Evolutionary conservation across 202 grass and related monocot genomes (phyloP).

Genomic region (Alloteropsis angusta): DNA sequence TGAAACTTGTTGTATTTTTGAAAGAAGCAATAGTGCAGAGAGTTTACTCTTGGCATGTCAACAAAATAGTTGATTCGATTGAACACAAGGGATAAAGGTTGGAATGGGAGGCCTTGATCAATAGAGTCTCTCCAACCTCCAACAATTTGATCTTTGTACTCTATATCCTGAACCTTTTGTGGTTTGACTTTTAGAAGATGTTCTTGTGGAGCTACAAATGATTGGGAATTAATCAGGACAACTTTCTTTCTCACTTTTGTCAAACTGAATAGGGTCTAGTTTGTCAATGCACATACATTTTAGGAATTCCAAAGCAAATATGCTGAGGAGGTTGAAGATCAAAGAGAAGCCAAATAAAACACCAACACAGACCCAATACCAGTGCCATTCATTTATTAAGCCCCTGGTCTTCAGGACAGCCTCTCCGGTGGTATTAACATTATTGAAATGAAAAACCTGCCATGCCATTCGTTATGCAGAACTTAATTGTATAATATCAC

Average conservation of each 20-base stretch:
- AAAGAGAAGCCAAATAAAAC: slow-evolving; percentile 62
- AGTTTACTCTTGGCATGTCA: slow-evolving; percentile 63
- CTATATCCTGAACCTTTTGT: slow-evolving; percentile 9
- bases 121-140: slow-evolving; percentile 12
- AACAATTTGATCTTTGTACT: background rate
- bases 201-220: slow-evolving; percentile 46
- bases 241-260: background rate
- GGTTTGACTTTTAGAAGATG: slow-evolving; percentile 27
- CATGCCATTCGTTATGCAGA: background rate
- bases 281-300: slow-evolving; percentile 40
- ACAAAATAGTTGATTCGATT: slow-evolving; percentile 67
- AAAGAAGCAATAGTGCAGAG: background rate
- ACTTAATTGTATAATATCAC: background rate
- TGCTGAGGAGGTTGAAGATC: slow-evolving; percentile 70
- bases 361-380: slow-evolving; percentile 73
- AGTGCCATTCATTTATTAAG: slow-evolving; percentile 58
- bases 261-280: background rate
- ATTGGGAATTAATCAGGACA: background rate
- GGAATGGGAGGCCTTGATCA: slow-evolving; percentile 39
- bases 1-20: background rate
- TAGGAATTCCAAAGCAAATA: slow-evolving; percentile 67
- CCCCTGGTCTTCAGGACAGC: slow-evolving; percentile 57
- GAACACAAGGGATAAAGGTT: slow-evolving; percentile 46
- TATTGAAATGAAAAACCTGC: slow-evolving; percentile 29
- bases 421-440: slow-evolving; percentile 52